phyloP scores from a whole-genome alignment of 2,329 filamentous ascomycete species.

The Aspergillus costaricaensis region DNA sequence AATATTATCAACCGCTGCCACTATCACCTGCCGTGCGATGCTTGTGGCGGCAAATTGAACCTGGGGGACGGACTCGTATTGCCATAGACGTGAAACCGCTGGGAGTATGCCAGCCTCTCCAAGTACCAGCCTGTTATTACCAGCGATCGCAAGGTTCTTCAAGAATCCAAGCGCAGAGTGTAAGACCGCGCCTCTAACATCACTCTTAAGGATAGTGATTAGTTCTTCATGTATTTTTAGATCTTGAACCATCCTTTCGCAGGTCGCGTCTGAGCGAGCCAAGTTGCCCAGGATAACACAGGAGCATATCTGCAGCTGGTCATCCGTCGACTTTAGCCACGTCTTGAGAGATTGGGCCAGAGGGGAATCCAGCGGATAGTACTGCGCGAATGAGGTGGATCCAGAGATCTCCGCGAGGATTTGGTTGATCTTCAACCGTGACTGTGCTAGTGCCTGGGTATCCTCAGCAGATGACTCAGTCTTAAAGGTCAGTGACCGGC shows the following conservation, averaged over 20 bases:
- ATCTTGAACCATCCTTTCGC: slow-evolving; percentile 42
- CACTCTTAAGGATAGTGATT: slow-evolving; percentile 42
- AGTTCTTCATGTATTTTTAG: slow-evolving; percentile 44
- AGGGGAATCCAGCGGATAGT: slow-evolving; percentile 42
- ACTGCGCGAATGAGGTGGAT: slow-evolving; percentile 36
- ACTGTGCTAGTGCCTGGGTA: slow-evolving; percentile 35
- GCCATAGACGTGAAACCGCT: slow-evolving; percentile 43
- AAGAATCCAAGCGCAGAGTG: slow-evolving; percentile 50
- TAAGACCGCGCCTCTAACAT: slow-evolving; percentile 44
- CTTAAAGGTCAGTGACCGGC: slow-evolving; percentile 32
- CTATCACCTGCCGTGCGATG: slow-evolving; percentile 43
- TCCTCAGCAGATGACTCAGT: slow-evolving; percentile 36
- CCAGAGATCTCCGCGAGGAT: slow-evolving; percentile 45
- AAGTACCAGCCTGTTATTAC: slow-evolving; percentile 42
- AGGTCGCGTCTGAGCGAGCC: slow-evolving; percentile 47
- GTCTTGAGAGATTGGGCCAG: slow-evolving; percentile 40
- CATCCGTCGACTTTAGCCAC: slow-evolving; percentile 43
- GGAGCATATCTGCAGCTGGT: slow-evolving; percentile 49
- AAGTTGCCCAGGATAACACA: slow-evolving; percentile 53
- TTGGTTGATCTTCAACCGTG: slow-evolving; percentile 44
- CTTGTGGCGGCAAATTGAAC: slow-evolving; percentile 48
- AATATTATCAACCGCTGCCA: slow-evolving; percentile 42
- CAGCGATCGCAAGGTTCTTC: slow-evolving; percentile 51
- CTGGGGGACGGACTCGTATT: slow-evolving; percentile 45
- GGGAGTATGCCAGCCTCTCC: slow-evolving; percentile 43